Conservation (phyloP, 768 basidiomycete genomes). For the Sporobolomyces roseus region DNA sequence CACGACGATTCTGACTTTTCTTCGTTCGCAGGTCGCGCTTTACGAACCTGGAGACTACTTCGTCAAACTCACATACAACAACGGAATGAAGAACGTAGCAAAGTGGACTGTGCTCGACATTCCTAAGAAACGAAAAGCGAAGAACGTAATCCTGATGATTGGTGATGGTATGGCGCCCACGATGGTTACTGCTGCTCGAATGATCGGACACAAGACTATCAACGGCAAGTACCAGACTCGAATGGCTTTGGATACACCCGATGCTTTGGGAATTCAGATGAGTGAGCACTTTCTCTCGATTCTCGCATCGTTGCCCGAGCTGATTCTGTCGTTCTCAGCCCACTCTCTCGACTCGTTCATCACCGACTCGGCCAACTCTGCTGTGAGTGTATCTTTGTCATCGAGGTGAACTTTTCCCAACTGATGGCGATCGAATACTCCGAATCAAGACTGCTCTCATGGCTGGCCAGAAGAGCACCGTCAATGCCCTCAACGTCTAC, state of each 20-base stretch:
- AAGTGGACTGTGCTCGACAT: slow-evolving; percentile 48
- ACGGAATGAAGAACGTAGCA: slow-evolving; percentile 47
- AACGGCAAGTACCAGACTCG: slow-evolving; percentile 49
- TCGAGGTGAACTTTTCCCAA: too few relatives aligned
- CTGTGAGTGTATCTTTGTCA: too few relatives aligned
- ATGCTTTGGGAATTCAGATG: slow-evolving; percentile 48
- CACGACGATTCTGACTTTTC: background rate
- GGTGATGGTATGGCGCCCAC: slow-evolving; percentile 46
- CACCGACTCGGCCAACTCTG: slow-evolving; percentile 50
- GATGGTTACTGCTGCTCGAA: slow-evolving; percentile 50
- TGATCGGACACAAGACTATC: slow-evolving; percentile 51
- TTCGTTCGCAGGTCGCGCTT: background rate
- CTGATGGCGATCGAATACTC: too few relatives aligned
- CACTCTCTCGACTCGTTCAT: slow-evolving; percentile 29
- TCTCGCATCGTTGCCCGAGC: too few relatives aligned
- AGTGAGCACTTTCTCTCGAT: too few relatives aligned
- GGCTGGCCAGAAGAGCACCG: slow-evolving; percentile 49
- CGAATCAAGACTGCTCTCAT: slow-evolving; percentile 50
- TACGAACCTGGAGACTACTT: slow-evolving; percentile 49
- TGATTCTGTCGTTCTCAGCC: too few relatives aligned
- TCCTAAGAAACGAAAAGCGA: slow-evolving; percentile 46
- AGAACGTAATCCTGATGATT: slow-evolving; percentile 50
- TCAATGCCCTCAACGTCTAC: slow-evolving; percentile 50
- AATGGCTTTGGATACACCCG: slow-evolving; percentile 45
- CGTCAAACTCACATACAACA: slow-evolving; percentile 48